These are phyloP conservation scores for Pugionium dolabratum DNA, from an alignment of 345 rosid genomes.

Conservation along the genomic window DNA sequence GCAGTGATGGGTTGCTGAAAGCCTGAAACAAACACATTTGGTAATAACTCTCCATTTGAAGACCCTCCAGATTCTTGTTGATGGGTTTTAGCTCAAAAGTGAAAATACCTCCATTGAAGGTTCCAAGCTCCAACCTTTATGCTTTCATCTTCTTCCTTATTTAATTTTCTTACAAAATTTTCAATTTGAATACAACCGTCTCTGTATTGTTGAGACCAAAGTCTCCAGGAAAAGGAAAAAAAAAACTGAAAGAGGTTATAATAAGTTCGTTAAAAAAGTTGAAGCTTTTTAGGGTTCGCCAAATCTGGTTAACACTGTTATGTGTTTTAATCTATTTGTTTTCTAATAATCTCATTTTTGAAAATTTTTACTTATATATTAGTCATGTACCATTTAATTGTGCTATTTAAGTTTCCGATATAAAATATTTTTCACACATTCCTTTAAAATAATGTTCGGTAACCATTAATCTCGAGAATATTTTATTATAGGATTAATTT, in stretches of 20 bases:
- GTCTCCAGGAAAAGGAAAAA: not conserved
- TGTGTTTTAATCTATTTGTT: slow-evolving; percentile 28
- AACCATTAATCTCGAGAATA: no score
- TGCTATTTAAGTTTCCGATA: no score
- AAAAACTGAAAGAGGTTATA: slow-evolving; percentile 33
- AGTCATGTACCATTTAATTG: no score
- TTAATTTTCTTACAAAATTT: slow-evolving; percentile 31
- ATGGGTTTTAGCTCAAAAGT: slow-evolving; percentile 32
- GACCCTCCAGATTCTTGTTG: slow-evolving; percentile 35
- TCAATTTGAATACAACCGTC: slow-evolving; percentile 33
- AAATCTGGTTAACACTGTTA: slow-evolving; percentile 40
- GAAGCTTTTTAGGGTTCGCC: slow-evolving; percentile 29
- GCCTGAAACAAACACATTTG: slow-evolving; percentile 24
- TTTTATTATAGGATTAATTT: no score
- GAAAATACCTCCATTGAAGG: slow-evolving; percentile 31
- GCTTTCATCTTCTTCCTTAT: slow-evolving; percentile 29
- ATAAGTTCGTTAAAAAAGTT: slow-evolving; percentile 23
- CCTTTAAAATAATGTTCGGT: no score
- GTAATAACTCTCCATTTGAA: slow-evolving; percentile 27
- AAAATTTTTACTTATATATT: not conserved
- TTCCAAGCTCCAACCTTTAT: slow-evolving; percentile 32
- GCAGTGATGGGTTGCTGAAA: slow-evolving; percentile 47
- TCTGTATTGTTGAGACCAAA: slow-evolving; percentile 40
- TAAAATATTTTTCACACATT: no score
- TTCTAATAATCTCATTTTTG: slow-evolving; percentile 29